A percentile compares a stretch with the other conserved stretches of the same genome.
phyloP scores from a whole-genome alignment of 148 eudicot species.

The Rhododendron mucronatum region DNA sequence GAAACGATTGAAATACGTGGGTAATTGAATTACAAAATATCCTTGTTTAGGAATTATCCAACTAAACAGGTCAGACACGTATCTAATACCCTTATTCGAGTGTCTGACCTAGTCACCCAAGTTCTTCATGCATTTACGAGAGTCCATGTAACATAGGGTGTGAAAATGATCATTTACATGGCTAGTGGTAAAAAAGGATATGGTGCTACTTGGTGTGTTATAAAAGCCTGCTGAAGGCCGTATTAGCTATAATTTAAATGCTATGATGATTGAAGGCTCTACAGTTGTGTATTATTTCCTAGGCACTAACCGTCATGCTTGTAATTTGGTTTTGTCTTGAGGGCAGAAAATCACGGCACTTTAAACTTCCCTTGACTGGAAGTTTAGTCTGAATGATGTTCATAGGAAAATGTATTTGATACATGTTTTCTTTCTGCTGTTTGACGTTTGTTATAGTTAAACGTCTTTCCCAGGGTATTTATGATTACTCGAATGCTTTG shows the following conservation, averaged over 20 bases:
- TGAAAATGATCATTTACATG: neutral
- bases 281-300: neutral
- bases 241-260: neutral
- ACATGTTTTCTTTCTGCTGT: neutral
- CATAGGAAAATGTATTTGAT: neutral
- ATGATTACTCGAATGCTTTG: neutral
- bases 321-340: neutral
- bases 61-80: neutral
- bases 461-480: constrained; percentile 3
- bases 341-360: neutral
- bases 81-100: neutral
- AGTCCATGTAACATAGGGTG: neutral
- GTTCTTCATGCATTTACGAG: neutral
- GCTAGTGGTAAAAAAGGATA: neutral
- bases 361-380: neutral
- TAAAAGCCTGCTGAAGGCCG: neutral
- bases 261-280: neutral
- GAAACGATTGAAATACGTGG: neutral
- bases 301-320: neutral
- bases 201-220: neutral
- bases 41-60: neutral
- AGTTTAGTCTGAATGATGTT: neutral
- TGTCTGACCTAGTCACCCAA: neutral
- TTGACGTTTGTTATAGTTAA: neutral
- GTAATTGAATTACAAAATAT: neutral